Evolutionary conservation across 1,284 basidiomycete species (phyloP), one percentile per base, ranked within the genome.

Genomic region (Papiliotrema fonsecae): DNA sequence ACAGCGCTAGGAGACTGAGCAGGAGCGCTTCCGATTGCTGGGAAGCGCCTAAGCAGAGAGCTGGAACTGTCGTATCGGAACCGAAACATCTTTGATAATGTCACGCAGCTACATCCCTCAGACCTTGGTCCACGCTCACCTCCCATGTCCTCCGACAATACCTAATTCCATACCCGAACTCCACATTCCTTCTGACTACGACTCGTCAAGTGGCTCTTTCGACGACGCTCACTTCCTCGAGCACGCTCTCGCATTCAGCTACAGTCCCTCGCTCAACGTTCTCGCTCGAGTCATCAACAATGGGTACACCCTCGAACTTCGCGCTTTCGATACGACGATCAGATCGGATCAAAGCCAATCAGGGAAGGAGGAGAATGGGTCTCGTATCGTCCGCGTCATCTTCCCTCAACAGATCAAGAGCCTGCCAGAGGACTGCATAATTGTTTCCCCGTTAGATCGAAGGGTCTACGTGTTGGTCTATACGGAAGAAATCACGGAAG

Each of bases 281-380:
- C 78, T 91, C 41, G 75, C 86, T 42, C 84, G 89, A 57, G 78
- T 87, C 38, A 77, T 90, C 44, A 82, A 87, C 60, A 83, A 81
- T 47, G 86, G 85, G 18, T 74, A 84, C 53, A 82, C 86, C 40
- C 73, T 91, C 31, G 88, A 93, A 63, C 81, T 93, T 31, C 68
- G 84, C 27, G 84, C 86, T 2, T 76, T 91, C 37, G n/a, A n/a
- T n/a, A 81, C 84, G 1, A 56, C 63, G 2, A 38, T 54, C 7
- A 51, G 58, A 42, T 10, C 16, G 14, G 24, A 32, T 3, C 19
- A 32, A 18, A 22, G 45, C 24, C 42, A 45, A 6, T 48, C 39
- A 28, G 19, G 46, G 18, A 47, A 46, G 4, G 76, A 81, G 55
- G 72, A 82, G 3, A 74, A 42, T 21, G 58, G 60, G 0, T 55